These are phyloP conservation scores for Halophytophthora batemanensis DNA, from an alignment of 352 stramenopile genomes.

Conservation along the genomic window DNA sequence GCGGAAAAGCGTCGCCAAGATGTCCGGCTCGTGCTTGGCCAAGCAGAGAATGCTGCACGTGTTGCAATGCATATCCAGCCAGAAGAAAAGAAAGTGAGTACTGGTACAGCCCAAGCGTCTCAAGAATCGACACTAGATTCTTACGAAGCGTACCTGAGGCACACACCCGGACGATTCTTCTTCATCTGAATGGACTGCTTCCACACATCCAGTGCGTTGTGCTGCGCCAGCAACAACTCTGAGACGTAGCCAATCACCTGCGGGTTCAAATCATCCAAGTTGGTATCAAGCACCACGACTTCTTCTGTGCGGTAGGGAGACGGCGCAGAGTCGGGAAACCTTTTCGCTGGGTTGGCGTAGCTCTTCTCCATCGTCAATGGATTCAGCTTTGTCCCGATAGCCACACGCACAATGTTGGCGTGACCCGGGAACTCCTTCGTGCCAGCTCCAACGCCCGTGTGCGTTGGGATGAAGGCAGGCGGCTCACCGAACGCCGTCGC, in stretches of 20 bases:
- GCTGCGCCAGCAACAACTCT: conserved; percentile 56
- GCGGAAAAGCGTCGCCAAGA: conserved; percentile 65
- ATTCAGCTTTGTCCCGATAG: conserved; percentile 65
- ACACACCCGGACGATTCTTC: conserved; percentile 79
- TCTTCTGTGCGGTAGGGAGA: conserved; percentile 31
- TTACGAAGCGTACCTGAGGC: conserved; percentile 48
- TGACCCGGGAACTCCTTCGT: conserved; percentile 89
- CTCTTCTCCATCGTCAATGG: conserved; percentile 23
- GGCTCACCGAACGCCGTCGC: conserved; percentile 67
- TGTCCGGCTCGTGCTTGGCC: conserved; percentile 41
- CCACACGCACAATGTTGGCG: conserved; percentile 89
- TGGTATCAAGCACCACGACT: conserved; percentile 85
- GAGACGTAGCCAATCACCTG: conserved; percentile 80
- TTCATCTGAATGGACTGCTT: conserved; percentile 90
- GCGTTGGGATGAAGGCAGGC: conserved; percentile 67
- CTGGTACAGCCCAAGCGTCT: background rate
- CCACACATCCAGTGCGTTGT: conserved; percentile 86
- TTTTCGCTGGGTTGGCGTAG: conserved; percentile 33
- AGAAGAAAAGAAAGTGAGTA: background rate
- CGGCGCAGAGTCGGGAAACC: conserved; percentile 11
- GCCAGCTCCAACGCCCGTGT: conserved; percentile 78
- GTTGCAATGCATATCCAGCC: background rate
- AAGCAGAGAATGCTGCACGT: conserved; percentile 69
- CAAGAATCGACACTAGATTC: background rate
- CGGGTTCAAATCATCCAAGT: conserved; percentile 90